Percentiles rank a stretch among this genome's conserved stretches.
phyloP scores from a whole-genome alignment of 495 filamentous ascomycete genomes.

The Penicillium odoratum region DNA sequence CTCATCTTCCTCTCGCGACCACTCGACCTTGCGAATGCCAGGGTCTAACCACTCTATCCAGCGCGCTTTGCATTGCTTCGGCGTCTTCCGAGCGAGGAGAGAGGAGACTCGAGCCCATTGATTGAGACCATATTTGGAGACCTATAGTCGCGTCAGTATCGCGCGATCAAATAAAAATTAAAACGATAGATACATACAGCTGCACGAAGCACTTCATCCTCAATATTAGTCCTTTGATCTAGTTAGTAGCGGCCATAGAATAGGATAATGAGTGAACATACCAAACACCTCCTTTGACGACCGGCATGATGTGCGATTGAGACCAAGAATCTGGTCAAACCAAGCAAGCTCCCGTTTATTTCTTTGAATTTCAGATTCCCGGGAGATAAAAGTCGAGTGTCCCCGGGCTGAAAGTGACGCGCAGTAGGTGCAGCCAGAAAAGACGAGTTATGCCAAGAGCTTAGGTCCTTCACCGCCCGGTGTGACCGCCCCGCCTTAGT shows the following conservation, averaged over 20 bases:
- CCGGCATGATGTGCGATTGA: slow-evolving; percentile 65
- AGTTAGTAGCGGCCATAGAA: slow-evolving; percentile 26
- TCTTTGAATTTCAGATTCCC: slow-evolving; percentile 5
- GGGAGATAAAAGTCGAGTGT: slow-evolving; percentile 18
- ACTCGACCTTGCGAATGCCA: slow-evolving; percentile 96
- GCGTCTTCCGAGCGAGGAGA: slow-evolving; percentile 92
- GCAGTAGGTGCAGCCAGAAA: slow-evolving; percentile 24
- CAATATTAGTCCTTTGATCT: slow-evolving; percentile 60
- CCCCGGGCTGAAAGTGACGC: slow-evolving; percentile 21
- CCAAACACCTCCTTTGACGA: slow-evolving; percentile 98
- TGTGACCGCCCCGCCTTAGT: slow-evolving; percentile 37
- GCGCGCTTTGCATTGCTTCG: slow-evolving; percentile 98
- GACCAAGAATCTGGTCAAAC: slow-evolving; percentile 3
- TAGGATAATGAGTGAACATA: slow-evolving; percentile 49
- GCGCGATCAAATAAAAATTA: neutral
- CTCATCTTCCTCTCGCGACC: slow-evolving; percentile 98
- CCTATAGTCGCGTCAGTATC: slow-evolving; percentile 41
- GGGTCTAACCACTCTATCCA: slow-evolving; percentile 99
- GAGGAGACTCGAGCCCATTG: slow-evolving; percentile 99
- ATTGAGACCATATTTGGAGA: slow-evolving; percentile 96
- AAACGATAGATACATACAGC: slow-evolving; percentile 44
- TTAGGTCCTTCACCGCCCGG: slow-evolving; percentile 23
- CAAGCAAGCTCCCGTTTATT: neutral
- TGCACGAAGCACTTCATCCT: slow-evolving; percentile 96
- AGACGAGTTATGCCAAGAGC: slow-evolving; percentile 19